Base-by-base conservation (phyloP, 345 rosid genomes). In the thale cress (Arabidopsis thaliana) region DNA sequence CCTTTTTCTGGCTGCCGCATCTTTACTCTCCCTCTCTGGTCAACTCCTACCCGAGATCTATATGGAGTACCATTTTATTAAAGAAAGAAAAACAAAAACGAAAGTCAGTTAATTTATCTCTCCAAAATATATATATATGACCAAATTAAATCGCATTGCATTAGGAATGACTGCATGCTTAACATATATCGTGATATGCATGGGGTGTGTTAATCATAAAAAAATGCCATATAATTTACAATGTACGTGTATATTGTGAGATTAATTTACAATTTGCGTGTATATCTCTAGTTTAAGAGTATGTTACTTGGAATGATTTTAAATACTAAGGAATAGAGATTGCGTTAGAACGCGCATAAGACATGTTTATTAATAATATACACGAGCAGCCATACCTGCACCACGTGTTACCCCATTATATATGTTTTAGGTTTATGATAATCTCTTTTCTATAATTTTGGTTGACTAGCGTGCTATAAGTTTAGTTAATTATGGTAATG, bases 1-100 rank as follows among this genome's bases (percentile, higher is more conserved):
- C 79, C 45, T 41, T 75, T 40, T 50, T 36, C 63, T 42, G 69
- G 23, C 62, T 67, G 61, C 68, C 68, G 61, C 73, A 59, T 67
- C 60, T 49, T 14, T 32, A 44, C 1, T 14, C 6, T 44, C 41
- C 24, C 62, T 37, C 62, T 37, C 32, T 10, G 51, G 72, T 74
- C 78, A 74, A 74, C 70, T 40, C 20, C 2, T 28, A 28, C 32
- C 4, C 48, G 48, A 42, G 9, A 50, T 60, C 76, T 16, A 24
- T 13, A 36, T 33, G 24, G 10, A 44, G 7, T 2, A 2, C 40
- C 20, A 16, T 16, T 16, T 2, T 7, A 37, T 2, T 37, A 7
- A 37, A 7, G 8, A 37, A 37, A 37, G 10, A 5, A 42, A 14
- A 14, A 44, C 20, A 44, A 44, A 14, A 44, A 14, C 7, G 20